phyloP scores from a whole-genome alignment of 495 filamentous ascomycete species.

The Pyronema omphalodes region DNA sequence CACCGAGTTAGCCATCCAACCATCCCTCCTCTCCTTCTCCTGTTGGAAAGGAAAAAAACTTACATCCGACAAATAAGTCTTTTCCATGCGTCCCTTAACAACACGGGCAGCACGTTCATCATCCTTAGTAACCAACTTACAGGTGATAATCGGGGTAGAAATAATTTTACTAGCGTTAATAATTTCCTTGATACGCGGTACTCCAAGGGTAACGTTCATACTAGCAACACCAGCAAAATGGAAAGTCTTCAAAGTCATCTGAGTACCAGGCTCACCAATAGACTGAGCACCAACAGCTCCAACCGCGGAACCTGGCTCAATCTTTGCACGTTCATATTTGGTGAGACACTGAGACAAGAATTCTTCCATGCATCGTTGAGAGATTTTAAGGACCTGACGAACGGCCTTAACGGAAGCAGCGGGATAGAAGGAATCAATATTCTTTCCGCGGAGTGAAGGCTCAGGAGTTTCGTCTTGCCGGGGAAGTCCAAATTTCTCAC shows the following conservation, averaged over 20 bases:
- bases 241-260: constrained; percentile 99
- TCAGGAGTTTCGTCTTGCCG: constrained; percentile 11
- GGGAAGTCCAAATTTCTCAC: constrained; percentile 21
- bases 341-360: constrained; percentile 70
- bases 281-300: constrained; percentile 94
- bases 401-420: constrained; percentile 24
- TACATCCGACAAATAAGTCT: constrained; percentile 57
- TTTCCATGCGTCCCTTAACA: constrained; percentile 82
- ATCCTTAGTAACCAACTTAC: constrained; percentile 51
- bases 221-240: constrained; percentile 99
- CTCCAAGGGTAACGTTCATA: constrained; percentile 97
- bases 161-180: constrained; percentile 91
- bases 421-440: constrained; percentile 18
- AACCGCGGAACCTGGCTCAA: constrained; percentile 92
- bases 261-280: constrained; percentile 93
- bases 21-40: neutral
- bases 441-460: constrained; percentile 9
- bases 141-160: constrained; percentile 83
- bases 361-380: constrained; percentile 43
- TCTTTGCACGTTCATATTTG: constrained; percentile 77
- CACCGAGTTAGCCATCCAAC: constrained; percentile 2
- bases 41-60: constrained; percentile 1
- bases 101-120: constrained; percentile 59
- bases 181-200: constrained; percentile 98
- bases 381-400: constrained; percentile 65